phyloP scores from a whole-genome alignment of 2,329 filamentous ascomycete genomes.

The Endoconidiophora polonica region DNA sequence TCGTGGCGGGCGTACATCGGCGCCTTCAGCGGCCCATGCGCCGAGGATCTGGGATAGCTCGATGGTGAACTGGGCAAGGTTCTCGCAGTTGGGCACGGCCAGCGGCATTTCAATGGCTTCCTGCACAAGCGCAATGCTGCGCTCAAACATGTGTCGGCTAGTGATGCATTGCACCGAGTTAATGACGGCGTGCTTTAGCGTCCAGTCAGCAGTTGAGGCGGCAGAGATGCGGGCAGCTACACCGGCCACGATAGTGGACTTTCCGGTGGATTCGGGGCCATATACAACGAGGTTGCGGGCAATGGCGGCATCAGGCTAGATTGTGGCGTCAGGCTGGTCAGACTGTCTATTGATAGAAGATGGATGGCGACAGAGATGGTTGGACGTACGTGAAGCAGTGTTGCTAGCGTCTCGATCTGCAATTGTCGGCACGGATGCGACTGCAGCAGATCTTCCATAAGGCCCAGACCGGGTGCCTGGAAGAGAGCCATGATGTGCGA shows the following conservation, averaged over 20 bases:
- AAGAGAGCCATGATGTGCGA: constrained; percentile 23
- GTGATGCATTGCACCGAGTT: constrained; percentile 14
- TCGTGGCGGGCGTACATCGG: constrained; percentile 21
- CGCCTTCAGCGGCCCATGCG: constrained; percentile 5
- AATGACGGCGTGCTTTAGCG: background rate
- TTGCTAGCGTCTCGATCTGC: constrained; percentile 41
- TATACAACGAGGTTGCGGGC: constrained; percentile 64
- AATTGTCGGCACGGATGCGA: constrained; percentile 39
- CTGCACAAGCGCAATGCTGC: constrained; percentile 38
- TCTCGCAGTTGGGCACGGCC: constrained; percentile 50
- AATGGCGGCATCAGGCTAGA: constrained; percentile 46
- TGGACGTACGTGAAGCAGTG: constrained; percentile 32
- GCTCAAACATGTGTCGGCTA: constrained; percentile 29
- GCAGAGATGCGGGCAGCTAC: constrained; percentile 2
- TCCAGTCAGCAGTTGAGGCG: constrained; percentile 4
- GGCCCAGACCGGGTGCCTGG: constrained; percentile 33
- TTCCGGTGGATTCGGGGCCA: constrained; percentile 75
- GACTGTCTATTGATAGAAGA: background rate
- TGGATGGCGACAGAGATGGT: background rate
- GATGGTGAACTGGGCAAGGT: constrained; percentile 57
- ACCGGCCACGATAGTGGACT: constrained; percentile 48
- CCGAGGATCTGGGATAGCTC: constrained; percentile 49
- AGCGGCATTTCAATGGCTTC: constrained; percentile 19
- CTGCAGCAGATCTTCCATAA: constrained; percentile 28
- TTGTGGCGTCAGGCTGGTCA: background rate